Conservation (phyloP, 805 yeast genomes). For the Metschnikowia amazonensis region DNA sequence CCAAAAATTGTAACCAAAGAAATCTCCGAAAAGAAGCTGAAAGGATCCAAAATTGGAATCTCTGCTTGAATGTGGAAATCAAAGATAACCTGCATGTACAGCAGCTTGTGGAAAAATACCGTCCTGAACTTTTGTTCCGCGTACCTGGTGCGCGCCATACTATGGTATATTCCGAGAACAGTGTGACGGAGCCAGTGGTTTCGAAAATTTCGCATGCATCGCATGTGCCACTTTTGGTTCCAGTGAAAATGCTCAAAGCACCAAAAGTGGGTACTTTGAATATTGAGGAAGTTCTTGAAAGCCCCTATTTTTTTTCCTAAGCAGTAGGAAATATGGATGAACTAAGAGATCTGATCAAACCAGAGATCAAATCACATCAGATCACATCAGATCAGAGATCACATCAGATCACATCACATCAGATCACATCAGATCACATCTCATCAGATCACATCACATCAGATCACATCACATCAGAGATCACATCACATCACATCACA, state of each 20-base stretch:
- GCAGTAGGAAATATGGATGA: too few species aligned
- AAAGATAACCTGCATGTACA: conserved; percentile 7
- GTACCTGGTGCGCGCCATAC: conserved; percentile 3
- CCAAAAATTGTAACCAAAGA: too few species aligned
- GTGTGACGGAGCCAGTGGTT: neutral
- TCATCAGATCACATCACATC: too few species aligned
- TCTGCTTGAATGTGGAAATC: conserved; percentile 12
- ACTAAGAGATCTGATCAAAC: too few species aligned
- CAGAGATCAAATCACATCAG: too few species aligned
- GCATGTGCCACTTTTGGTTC: conserved; percentile 28
- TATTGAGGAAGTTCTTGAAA: conserved; percentile 27
- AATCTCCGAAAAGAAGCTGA: neutral
- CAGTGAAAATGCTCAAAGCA: conserved; percentile 25
- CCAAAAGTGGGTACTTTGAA: conserved; percentile 35
- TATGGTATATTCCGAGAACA: conserved; percentile 5
- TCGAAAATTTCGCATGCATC: conserved; percentile 5
- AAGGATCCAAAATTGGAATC: neutral
- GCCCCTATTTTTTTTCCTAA: conserved; percentile 37
- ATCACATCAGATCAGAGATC: too few species aligned
- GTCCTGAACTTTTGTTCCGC: conserved; percentile 24
- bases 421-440: too few species aligned
- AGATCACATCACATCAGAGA: too few species aligned
- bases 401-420: too few species aligned
- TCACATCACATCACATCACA: too few species aligned
- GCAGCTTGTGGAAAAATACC: conserved; percentile 17